Base-by-base conservation (phyloP, 306 rosid species). In the Arachis hypogaea region DNA sequence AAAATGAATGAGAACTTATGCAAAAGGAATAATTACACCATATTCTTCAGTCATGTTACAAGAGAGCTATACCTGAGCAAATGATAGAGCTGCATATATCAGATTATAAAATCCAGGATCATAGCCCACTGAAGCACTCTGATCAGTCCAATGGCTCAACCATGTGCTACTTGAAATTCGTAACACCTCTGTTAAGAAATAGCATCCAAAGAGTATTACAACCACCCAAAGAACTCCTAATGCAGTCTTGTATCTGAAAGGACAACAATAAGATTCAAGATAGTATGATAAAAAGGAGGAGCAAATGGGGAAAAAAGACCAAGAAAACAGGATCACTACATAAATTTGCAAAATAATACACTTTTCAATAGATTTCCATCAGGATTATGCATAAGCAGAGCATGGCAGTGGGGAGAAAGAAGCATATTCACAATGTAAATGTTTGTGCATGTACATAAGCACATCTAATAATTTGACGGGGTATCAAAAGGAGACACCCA, bases 211-310 rank as follows among this genome's bases (percentile, higher is more conserved):
- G 78, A 91, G 96, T 74, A 86, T 64, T 43, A 84, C 28, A 82
- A 88, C 95, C 70, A 91, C 91, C 93, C 94, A 89, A 36, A 86
- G 30, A 12, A 97, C 98, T 74, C 98, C 98, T 68, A 91, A 75
- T 69, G 98, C 95, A 78, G 78, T 71, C 81, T 89, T 88, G 88
- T 94, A 91, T 87, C 98, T 94, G 76, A 62, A 72, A 36, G 55
- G 58, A 63, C 7, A 58, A 11, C 76, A 69, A 59, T 22, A 77
- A 45, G 80, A 73, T 68, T 59, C 28, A 56, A 68, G 36, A 63
- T 36, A n/a, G 64, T 18, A 11, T 71, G 18, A 57, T 59, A 22
- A 47, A 11, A 47, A 59, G 28, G 47, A 42, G 2, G 11, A 29
- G 47, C 51, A 43, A 43, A 47, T 11, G 18, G 28, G 40, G 44